phyloP scores from a whole-genome alignment of 371 early-diverging fungal genomes.

The Rhizopus stolonifer region DNA sequence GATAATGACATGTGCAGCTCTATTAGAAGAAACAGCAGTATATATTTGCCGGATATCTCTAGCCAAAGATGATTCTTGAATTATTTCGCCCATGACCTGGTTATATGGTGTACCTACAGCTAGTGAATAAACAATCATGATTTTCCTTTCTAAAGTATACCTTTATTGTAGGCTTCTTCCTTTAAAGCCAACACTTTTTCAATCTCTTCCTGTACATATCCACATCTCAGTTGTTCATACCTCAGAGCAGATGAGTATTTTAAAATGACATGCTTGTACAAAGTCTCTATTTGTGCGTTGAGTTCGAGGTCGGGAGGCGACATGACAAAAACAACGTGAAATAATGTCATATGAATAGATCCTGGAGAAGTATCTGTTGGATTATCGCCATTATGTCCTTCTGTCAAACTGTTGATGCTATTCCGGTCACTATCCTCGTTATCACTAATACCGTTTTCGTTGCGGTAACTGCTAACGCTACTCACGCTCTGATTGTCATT shows the following conservation, averaged over 20 bases:
- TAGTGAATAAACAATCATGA: not conserved
- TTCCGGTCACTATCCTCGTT: slow-evolving; percentile 19
- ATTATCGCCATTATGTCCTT: slow-evolving; percentile 18
- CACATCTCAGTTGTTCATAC: slow-evolving; percentile 80
- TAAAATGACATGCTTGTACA: slow-evolving; percentile 73
- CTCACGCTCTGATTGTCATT: not conserved
- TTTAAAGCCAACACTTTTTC: slow-evolving; percentile 67
- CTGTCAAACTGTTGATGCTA: slow-evolving; percentile 20
- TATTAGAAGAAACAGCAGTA: slow-evolving; percentile 52
- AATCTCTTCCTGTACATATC: slow-evolving; percentile 76
- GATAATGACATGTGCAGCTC: slow-evolving; percentile 67
- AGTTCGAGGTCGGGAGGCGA: slow-evolving; percentile 58
- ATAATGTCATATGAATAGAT: slow-evolving; percentile 65
- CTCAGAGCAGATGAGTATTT: slow-evolving; percentile 75
- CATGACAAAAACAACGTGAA: slow-evolving; percentile 81
- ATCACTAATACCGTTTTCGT: slow-evolving; percentile 12
- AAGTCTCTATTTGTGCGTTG: slow-evolving; percentile 60
- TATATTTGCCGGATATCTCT: slow-evolving; percentile 64
- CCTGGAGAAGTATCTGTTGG: slow-evolving; percentile 9
- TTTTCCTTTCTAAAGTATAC: not conserved
- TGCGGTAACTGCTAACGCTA: not conserved
- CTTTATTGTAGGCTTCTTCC: slow-evolving; percentile 58
- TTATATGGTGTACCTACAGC: slow-evolving; percentile 33
- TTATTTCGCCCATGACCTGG: slow-evolving; percentile 38
- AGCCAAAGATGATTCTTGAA: slow-evolving; percentile 52